Evolutionary conservation across 2,329 filamentous ascomycete genomes (phyloP), one percentile per base, ranked within the genome.

Genomic region (Geoglossum cookeanum): DNA sequence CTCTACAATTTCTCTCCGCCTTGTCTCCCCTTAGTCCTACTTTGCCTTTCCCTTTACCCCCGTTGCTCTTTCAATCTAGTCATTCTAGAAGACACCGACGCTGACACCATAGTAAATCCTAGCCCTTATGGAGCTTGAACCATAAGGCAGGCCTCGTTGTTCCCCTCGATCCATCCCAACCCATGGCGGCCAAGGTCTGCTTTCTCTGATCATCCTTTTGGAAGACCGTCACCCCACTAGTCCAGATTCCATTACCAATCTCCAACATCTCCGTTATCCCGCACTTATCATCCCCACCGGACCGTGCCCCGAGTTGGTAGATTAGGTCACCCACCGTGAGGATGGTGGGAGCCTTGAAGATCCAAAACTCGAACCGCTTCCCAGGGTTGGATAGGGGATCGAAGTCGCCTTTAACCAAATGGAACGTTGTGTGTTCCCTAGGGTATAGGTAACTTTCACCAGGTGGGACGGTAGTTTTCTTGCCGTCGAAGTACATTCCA

Each of bases 201-300:
- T 69, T 70, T 61, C 71, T 66, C 8, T 71, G 72, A 42, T 72
- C 68, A 39, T 80, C 70, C 11, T 75, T 75, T 0, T 78, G 77
- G 1, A 64, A 63, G 42, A 80, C 73, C 6, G 70, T 71, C 49
- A 78, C 63, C 0, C 79, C 80, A 60, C 74, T 75, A 62, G 78
- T 75, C 79, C 81, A 86, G 33, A 68, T 70, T 0, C 80, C 80
- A 29, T 75, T 78, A 2, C 74, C 76, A 42, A 75, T 70, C 32
- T 76, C 69, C 3, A 81, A 68, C 52, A 74, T 75, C 60, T 83
- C 72, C 58, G 69, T 70, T 62, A 85, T 81, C 64, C 77, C 78
- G 63, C 73, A 73, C 0, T 73, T 63, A 0, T 66, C 62, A 29
- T 59, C 22, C 8, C n/a, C 49, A 17, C 0, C 71, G 64, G 61